Percentiles rank a stretch among this genome's conserved stretches.
Evolutionary conservation across 2,329 filamentous ascomycete species (phyloP).

Genomic region (Sporothrix globosa): DNA sequence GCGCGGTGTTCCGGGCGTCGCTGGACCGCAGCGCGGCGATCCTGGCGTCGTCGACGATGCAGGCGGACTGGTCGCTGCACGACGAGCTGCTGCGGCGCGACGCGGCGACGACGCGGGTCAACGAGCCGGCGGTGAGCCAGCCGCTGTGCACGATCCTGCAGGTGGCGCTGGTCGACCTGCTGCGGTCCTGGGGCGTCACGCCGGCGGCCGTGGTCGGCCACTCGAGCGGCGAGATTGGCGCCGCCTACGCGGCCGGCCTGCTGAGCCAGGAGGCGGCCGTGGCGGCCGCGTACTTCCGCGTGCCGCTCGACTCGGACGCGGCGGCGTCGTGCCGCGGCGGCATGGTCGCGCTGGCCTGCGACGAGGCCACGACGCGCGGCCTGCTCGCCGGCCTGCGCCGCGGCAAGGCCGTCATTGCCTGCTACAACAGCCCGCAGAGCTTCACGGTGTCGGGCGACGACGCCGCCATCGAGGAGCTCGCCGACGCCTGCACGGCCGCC

Average conservation of each 20-base stretch:
- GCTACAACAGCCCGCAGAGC: conserved; percentile 45
- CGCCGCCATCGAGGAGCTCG: conserved; percentile 33
- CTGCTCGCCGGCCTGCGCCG: conserved; percentile 37
- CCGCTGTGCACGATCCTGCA: conserved; percentile 52
- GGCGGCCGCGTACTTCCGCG: conserved; percentile 51
- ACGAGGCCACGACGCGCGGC: conserved; percentile 44
- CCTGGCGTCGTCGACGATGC: conserved; percentile 41
- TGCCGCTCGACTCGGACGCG: conserved; percentile 41
- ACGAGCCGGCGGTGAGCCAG: conserved; percentile 50
- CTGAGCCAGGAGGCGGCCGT: conserved; percentile 50
- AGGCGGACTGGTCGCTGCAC: conserved; percentile 45
- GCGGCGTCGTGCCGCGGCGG: conserved; percentile 42
- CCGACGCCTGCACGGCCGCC: conserved; percentile 16
- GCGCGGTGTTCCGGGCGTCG: conserved; percentile 33
- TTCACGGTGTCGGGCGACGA: conserved; percentile 45
- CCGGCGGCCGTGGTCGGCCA: conserved; percentile 51
- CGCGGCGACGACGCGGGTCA: conserved; percentile 43
- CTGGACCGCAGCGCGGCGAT: conserved; percentile 38
- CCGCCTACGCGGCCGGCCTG: conserved; percentile 54
- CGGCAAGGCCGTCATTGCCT: conserved; percentile 42
- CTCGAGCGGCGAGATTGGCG: conserved; percentile 55
- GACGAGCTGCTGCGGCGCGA: conserved; percentile 46
- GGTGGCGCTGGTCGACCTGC: conserved; percentile 50
- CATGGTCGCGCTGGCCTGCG: conserved; percentile 53
- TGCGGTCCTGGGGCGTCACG: conserved; percentile 44